These are phyloP conservation scores for Carex cristatella DNA, from an alignment of 176 grass and related monocot genomes.

Conservation along the genomic window DNA sequence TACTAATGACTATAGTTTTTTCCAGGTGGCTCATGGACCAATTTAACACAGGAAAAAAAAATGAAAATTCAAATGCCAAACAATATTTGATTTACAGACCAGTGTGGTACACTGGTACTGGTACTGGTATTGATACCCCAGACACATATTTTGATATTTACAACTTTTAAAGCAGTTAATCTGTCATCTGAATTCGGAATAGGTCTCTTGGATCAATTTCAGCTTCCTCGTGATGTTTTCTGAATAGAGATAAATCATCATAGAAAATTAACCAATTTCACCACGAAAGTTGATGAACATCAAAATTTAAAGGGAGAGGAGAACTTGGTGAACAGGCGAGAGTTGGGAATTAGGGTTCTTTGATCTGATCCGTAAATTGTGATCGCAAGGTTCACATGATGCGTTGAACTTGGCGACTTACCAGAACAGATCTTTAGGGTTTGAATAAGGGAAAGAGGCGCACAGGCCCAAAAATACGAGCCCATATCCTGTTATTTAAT, in stretches of 20 bases:
- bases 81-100: background rate
- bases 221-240: too few species aligned
- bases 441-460: background rate
- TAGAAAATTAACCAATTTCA: background rate
- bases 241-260: too few species aligned
- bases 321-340: too few species aligned
- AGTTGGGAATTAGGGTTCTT: background rate
- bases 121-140: background rate
- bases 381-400: background rate
- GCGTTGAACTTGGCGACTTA: background rate
- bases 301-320: background rate
- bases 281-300: slow-evolving; percentile 13
- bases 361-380: background rate
- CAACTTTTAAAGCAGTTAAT: slow-evolving; percentile 55
- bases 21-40: background rate
- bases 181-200: background rate
- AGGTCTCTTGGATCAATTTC: too few species aligned
- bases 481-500: too few species aligned
- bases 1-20: background rate
- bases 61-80: background rate
- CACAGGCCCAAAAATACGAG: background rate
- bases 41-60: background rate
- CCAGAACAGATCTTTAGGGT: background rate
- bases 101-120: background rate
- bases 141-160: slow-evolving; percentile 10